Conservation (phyloP, 768 basidiomycete genomes). For the Suillus clintonianus region DNA sequence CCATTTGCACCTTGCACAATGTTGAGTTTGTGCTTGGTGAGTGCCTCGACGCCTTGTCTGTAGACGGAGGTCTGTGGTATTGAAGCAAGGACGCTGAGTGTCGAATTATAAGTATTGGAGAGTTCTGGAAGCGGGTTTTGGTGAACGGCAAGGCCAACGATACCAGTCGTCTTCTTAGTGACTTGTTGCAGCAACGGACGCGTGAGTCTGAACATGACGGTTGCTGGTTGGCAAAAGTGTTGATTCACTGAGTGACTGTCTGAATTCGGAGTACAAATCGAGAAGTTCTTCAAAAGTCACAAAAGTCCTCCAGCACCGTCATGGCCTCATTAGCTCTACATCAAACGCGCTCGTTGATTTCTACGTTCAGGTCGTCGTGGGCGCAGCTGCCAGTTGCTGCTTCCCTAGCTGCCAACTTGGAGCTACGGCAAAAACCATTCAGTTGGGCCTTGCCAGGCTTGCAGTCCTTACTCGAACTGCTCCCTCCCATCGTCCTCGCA, state of each 20-base stretch:
- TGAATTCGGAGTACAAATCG: neutral
- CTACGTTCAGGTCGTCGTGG: slow-evolving; percentile 28
- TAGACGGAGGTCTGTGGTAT: slow-evolving; percentile 88
- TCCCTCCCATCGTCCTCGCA: slow-evolving; percentile 86
- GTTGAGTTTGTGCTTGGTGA: slow-evolving; percentile 77
- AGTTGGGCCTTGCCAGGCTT: slow-evolving; percentile 41
- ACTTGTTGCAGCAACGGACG: slow-evolving; percentile 67
- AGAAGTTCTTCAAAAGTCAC: slow-evolving; percentile 3
- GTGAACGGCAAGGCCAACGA: slow-evolving; percentile 84
- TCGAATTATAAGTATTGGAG: slow-evolving; percentile 71
- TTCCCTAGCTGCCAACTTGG: slow-evolving; percentile 20
- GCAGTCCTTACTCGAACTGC: slow-evolving; percentile 63
- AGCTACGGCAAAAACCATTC: slow-evolving; percentile 28
- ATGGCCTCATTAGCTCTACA: slow-evolving; percentile 46
- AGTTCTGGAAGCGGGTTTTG: slow-evolving; percentile 83
- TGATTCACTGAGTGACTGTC: neutral
- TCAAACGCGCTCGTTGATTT: slow-evolving; percentile 30
- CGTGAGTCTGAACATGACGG: slow-evolving; percentile 73
- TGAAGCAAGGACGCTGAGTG: slow-evolving; percentile 64
- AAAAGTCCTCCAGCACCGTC: slow-evolving; percentile 13
- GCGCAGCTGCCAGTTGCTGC: slow-evolving; percentile 10
- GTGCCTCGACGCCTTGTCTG: slow-evolving; percentile 83
- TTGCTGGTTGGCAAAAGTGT: slow-evolving; percentile 20
- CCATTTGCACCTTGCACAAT: slow-evolving; percentile 71
- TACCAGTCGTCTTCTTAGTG: slow-evolving; percentile 80